Evolutionary conservation across 257 asterid species (phyloP).

Genomic region (Nicotiana knightiana): DNA sequence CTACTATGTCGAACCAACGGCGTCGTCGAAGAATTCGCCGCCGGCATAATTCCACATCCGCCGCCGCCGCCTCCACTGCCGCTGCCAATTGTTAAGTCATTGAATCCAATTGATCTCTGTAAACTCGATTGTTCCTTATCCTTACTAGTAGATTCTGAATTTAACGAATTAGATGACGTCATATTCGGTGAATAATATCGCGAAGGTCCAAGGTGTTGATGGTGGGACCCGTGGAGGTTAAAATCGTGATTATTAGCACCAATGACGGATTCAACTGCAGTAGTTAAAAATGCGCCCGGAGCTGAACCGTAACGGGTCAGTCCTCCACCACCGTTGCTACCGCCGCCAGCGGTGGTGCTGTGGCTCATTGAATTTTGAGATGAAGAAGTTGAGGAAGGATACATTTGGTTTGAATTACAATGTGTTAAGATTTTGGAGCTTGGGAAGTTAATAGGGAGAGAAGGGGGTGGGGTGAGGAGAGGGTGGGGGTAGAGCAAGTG

Average conservation of each 20-base stretch:
- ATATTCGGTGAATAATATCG: slow-evolving; percentile 36
- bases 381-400: slow-evolving; percentile 61
- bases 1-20: slow-evolving; percentile 64
- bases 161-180: background rate
- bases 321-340: slow-evolving; percentile 17
- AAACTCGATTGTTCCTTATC: slow-evolving; percentile 3
- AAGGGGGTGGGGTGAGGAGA: background rate
- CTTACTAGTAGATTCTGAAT: slow-evolving; percentile 18
- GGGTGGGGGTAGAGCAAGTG: slow-evolving; percentile 11
- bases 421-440: background rate
- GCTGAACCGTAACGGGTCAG: slow-evolving; percentile 73
- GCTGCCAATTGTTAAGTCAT: slow-evolving; percentile 9
- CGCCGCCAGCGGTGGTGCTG: slow-evolving; percentile 9
- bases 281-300: slow-evolving; percentile 48
- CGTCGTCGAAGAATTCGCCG: slow-evolving; percentile 25
- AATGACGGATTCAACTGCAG: slow-evolving; percentile 50
- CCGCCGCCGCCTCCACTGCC: slow-evolving; percentile 8
- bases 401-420: slow-evolving; percentile 25
- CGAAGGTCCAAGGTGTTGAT: slow-evolving; percentile 17
- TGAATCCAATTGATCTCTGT: slow-evolving; percentile 34
- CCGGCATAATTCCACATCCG: slow-evolving; percentile 8
- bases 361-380: slow-evolving; percentile 53
- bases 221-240: slow-evolving; percentile 24
- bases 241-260: slow-evolving; percentile 34
- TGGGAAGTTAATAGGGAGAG: background rate